A percentile compares a stretch with the other conserved stretches of the same genome.
These are phyloP conservation scores for Flaveria linearis DNA, from an alignment of 129 eudicot species.

Conservation along the genomic window DNA sequence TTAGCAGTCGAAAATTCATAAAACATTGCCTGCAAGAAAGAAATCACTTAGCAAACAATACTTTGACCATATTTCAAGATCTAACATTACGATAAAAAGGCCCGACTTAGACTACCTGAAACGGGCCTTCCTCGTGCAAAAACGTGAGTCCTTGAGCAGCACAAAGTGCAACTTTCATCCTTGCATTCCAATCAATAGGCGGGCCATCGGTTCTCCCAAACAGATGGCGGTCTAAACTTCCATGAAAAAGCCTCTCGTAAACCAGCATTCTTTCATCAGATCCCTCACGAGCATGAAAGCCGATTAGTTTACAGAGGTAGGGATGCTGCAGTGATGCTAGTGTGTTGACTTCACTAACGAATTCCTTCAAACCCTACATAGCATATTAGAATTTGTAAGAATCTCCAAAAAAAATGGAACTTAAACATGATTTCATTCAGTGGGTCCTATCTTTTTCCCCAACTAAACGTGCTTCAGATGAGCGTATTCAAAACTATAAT, in stretches of 20 bases:
- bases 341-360: constrained; percentile 69
- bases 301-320: constrained; percentile 73
- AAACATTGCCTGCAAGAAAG: constrained; percentile 82
- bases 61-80: constrained; percentile 1
- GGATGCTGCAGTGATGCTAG: constrained; percentile 84
- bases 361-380: constrained; percentile 79
- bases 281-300: constrained; percentile 87
- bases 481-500: neutral
- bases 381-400: neutral
- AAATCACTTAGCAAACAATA: constrained; percentile 7
- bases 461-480: neutral
- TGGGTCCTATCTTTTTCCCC: neutral
- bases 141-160: constrained; percentile 97
- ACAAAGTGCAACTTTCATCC: constrained; percentile 93
- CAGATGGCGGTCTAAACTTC: constrained; percentile 85
- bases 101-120: constrained; percentile 57
- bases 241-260: constrained; percentile 82
- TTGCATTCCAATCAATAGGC: constrained; percentile 86
- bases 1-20: constrained; percentile 89
- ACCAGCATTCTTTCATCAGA: constrained; percentile 83
- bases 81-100: neutral
- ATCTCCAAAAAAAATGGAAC: neutral
- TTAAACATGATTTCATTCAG: neutral
- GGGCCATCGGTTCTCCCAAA: constrained; percentile 93
- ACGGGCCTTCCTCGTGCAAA: constrained; percentile 97